A percentile compares a stretch with the other conserved stretches of the same genome.
Evolutionary conservation across 108 stramenopile genomes (phyloP).

Genomic region (Nitzschia sp.): DNA sequence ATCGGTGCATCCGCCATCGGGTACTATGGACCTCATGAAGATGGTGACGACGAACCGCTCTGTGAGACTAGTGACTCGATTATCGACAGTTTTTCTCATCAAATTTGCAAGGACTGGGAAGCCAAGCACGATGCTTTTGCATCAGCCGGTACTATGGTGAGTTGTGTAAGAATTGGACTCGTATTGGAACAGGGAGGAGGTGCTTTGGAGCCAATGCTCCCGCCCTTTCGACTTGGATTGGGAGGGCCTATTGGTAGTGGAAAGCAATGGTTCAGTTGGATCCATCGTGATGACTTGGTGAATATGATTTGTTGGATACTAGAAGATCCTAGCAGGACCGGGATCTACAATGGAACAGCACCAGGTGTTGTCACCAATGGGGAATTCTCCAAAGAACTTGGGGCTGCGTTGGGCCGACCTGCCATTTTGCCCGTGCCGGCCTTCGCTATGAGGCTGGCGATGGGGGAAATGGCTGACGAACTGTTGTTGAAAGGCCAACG

Average conservation of each 20-base stretch:
- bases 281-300: conserved; percentile 54
- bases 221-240: conserved; percentile 56
- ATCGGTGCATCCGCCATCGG: too few species aligned
- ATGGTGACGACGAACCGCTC: too few species aligned
- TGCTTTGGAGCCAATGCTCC: conserved; percentile 57
- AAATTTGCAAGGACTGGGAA: too few species aligned
- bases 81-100: too few species aligned
- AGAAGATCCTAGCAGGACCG: conserved; percentile 34
- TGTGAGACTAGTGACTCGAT: too few species aligned
- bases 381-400: conserved; percentile 67
- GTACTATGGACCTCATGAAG: too few species aligned
- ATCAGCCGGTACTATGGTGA: too few species aligned
- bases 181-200: conserved; percentile 60
- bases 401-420: conserved; percentile 55
- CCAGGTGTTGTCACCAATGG: conserved; percentile 59
- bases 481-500: conserved; percentile 57
- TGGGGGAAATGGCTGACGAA: conserved; percentile 85
- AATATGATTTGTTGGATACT: conserved; percentile 49
- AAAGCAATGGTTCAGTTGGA: conserved; percentile 58
- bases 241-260: conserved; percentile 69
- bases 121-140: too few species aligned
- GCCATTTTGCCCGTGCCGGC: conserved; percentile 64
- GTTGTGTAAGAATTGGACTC: conserved; percentile 53
- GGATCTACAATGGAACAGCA: conserved; percentile 63
- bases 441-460: conserved; percentile 54